A percentile compares a stretch with the other conserved stretches of the same genome.
Conservation (phyloP, 2,329 filamentous ascomycete genomes). For the Teratosphaeria epicoccoides region DNA sequence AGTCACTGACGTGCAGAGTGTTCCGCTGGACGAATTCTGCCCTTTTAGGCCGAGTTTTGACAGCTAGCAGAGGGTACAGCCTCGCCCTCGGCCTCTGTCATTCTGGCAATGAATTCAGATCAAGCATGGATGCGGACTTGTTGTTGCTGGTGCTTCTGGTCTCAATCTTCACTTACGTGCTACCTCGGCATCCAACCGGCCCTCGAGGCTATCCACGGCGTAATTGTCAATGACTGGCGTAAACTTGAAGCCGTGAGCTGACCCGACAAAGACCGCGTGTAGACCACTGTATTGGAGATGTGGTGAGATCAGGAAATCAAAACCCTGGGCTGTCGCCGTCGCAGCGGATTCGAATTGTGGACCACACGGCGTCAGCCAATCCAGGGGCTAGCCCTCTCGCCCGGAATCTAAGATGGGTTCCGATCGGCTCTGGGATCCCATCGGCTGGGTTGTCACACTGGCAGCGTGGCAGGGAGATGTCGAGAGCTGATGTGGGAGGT, state of each 20-base stretch:
- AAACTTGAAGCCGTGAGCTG: constrained; percentile 23
- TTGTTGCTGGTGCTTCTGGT: neutral
- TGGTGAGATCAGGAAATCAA: constrained; percentile 6
- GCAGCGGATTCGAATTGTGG: constrained; percentile 10
- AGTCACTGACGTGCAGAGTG: too few relatives aligned
- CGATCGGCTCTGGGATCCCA: constrained; percentile 7
- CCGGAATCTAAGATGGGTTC: constrained; percentile 4
- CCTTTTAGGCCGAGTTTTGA: too few relatives aligned
- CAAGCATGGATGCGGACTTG: neutral
- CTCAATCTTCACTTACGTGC: neutral
- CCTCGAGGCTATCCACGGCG: constrained; percentile 13
- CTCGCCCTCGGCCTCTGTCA: neutral
- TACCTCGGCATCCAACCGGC: neutral
- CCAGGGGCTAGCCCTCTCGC: constrained; percentile 3
- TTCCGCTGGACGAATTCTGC: too few relatives aligned
- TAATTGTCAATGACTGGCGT: constrained; percentile 18
- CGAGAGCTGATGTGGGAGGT: neutral
- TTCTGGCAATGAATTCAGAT: neutral
- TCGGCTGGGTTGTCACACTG: constrained; percentile 6
- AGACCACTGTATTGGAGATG: constrained; percentile 7
- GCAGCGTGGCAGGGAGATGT: constrained; percentile 6
- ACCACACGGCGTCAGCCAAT: constrained; percentile 6
- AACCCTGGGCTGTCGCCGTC: constrained; percentile 9
- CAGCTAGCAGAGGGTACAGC: too few relatives aligned
- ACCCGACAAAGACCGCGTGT: constrained; percentile 16